These are phyloP conservation scores for Alternaria consortialis DNA, from an alignment of 2,329 filamentous ascomycete species.

Conservation along the genomic window DNA sequence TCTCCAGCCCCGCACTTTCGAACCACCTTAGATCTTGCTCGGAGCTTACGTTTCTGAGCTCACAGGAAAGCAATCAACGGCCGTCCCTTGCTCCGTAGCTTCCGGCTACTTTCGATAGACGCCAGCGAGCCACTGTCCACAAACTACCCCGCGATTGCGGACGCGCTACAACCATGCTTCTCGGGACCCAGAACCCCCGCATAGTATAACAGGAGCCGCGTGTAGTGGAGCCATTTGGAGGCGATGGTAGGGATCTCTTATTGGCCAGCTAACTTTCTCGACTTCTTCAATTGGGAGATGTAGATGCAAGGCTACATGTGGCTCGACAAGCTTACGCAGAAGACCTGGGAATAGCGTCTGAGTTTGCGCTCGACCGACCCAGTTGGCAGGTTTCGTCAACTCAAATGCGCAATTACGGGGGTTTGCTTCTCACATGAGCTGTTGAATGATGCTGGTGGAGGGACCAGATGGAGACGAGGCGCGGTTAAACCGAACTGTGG, in stretches of 20 bases:
- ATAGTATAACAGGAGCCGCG: slow-evolving; percentile 35
- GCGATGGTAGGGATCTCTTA: neutral
- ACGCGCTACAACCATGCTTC: slow-evolving; percentile 15
- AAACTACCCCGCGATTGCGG: slow-evolving; percentile 31
- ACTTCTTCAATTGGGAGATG: slow-evolving; percentile 7
- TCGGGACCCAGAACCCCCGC: slow-evolving; percentile 32
- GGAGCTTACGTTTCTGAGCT: neutral
- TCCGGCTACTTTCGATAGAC: neutral
- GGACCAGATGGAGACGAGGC: slow-evolving; percentile 2
- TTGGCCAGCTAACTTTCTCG: slow-evolving; percentile 15
- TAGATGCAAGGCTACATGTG: slow-evolving; percentile 16
- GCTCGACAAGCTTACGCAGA: slow-evolving; percentile 20
- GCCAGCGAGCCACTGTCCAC: neutral
- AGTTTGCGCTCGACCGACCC: slow-evolving; percentile 37
- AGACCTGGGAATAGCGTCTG: slow-evolving; percentile 17
- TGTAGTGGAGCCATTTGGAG: slow-evolving; percentile 18
- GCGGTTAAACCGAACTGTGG: slow-evolving; percentile 6
- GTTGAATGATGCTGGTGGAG: slow-evolving; percentile 10
- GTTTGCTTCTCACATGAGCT: slow-evolving; percentile 20
- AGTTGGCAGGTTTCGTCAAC: slow-evolving; percentile 17
- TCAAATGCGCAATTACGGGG: slow-evolving; percentile 15
- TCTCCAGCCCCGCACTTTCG: slow-evolving; percentile 3
- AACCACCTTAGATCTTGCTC: neutral
- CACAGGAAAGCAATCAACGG: neutral
- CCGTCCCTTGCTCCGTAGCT: slow-evolving; percentile 12